phyloP scores from a whole-genome alignment of 371 early-diverging fungal genomes.

The Lichtheimia ornata region DNA sequence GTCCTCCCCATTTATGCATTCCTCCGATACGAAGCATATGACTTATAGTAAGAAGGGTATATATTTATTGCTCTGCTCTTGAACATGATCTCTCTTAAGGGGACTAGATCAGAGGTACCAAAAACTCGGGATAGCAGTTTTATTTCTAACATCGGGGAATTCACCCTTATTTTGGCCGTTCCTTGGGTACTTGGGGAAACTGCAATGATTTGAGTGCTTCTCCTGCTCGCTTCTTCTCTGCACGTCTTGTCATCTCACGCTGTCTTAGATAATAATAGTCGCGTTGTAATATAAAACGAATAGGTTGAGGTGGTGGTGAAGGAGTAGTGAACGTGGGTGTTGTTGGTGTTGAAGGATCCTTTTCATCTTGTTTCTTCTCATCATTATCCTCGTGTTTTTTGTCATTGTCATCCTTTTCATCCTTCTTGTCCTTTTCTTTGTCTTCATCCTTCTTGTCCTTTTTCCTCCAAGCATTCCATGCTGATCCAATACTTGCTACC shows the following conservation, averaged over 20 bases:
- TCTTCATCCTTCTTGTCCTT: constrained; percentile 22
- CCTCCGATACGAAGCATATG: no score
- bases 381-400: constrained; percentile 14
- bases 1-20: no score
- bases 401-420: constrained; percentile 13
- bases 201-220: constrained; percentile 42
- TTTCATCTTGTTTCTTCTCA: constrained; percentile 3
- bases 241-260: constrained; percentile 44
- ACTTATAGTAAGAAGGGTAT: no score
- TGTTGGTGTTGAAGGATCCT: background rate
- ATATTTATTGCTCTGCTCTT: background rate
- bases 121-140: background rate
- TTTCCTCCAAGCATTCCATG: constrained; percentile 44
- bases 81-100: background rate
- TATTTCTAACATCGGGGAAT: background rate
- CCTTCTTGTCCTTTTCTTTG: constrained; percentile 18
- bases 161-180: constrained; percentile 5
- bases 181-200: constrained; percentile 60
- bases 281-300: constrained; percentile 52
- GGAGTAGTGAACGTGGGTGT: constrained; percentile 4
- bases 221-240: constrained; percentile 44
- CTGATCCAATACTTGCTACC: constrained; percentile 43
- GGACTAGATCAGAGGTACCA: background rate
- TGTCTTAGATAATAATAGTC: constrained; percentile 62
- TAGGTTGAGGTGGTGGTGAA: constrained; percentile 15